phyloP scores from a whole-genome alignment of 2,329 filamentous ascomycete genomes.

The Fusarium papillatum region DNA sequence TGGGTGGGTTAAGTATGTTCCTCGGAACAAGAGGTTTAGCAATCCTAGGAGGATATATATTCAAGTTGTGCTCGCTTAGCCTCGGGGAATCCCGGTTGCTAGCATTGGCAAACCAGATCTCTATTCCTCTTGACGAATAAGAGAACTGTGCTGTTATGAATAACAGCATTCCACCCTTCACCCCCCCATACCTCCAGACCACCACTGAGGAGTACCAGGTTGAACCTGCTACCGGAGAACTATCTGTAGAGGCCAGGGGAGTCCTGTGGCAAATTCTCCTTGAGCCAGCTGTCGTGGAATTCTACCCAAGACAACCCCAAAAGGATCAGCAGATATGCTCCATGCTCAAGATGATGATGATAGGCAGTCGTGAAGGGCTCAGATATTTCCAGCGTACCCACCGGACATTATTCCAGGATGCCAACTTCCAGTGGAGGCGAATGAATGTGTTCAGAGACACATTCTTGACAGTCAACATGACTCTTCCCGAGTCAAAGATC shows the following conservation, averaged over 20 bases:
- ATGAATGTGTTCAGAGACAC: conserved; percentile 18
- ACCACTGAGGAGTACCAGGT: not conserved
- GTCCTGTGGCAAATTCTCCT: not conserved
- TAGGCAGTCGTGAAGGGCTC: not conserved
- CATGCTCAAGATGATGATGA: not conserved
- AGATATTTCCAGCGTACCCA: not conserved
- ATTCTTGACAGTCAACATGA: conserved; percentile 20
- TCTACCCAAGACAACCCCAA: not conserved
- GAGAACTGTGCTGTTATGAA: not conserved
- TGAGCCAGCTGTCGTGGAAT: conserved; percentile 3
- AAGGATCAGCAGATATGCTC: not conserved
- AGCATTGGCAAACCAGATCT: not conserved
- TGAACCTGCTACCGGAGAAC: not conserved
- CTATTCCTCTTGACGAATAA: not conserved
- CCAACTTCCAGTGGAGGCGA: not conserved
- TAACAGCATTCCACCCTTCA: not conserved
- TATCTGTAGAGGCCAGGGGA: not conserved
- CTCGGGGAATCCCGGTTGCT: not conserved
- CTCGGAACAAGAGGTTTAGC: not conserved
- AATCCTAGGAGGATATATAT: not conserved
- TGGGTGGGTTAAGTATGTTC: not conserved
- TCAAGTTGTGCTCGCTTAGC: not conserved
- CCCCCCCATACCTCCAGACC: not conserved
- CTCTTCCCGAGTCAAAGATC: conserved; percentile 4
- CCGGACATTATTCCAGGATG: conserved; percentile 4